Evolutionary conservation across 2,329 filamentous ascomycete species (phyloP).

Genomic region (Talaromyces pinophilus): DNA sequence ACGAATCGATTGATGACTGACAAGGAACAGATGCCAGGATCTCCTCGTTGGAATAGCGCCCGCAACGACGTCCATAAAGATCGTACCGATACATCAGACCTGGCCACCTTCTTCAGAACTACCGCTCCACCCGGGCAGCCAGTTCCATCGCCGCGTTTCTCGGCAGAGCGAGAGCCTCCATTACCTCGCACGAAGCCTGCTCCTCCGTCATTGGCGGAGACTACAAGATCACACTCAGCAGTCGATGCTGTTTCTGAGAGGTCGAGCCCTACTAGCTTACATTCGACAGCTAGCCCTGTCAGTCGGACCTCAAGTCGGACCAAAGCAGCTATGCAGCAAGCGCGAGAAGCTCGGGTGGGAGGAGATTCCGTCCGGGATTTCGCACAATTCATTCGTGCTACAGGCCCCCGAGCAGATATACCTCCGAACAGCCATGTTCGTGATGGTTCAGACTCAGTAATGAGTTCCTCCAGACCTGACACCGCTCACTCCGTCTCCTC

Average conservation of each 20-base stretch:
- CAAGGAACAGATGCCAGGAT: constrained; percentile 35
- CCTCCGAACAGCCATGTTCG: constrained; percentile 2
- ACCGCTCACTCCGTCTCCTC: constrained; percentile 24
- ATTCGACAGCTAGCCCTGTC: constrained; percentile 21
- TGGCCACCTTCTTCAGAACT: constrained; percentile 43
- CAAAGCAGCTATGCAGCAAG: constrained; percentile 41
- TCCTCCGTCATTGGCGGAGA: constrained; percentile 20
- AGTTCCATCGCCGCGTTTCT: constrained; percentile 25
- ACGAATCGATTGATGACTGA: constrained; percentile 17
- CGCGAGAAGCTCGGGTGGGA: constrained; percentile 72
- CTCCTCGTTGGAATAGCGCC: constrained; percentile 35
- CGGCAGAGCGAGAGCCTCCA: constrained; percentile 26
- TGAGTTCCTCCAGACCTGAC: constrained; percentile 13
- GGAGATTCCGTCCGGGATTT: constrained; percentile 77
- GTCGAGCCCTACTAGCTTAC: constrained; percentile 12
- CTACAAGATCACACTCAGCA: constrained; percentile 27
- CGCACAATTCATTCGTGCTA: constrained; percentile 85
- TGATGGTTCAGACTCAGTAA: constrained; percentile 16
- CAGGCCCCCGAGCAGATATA: constrained; percentile 51
- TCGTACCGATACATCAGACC: constrained; percentile 36
- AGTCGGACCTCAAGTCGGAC: constrained; percentile 17
- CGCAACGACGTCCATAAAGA: constrained; percentile 26
- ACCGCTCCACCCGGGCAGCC: constrained; percentile 38
- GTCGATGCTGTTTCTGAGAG: constrained; percentile 26
- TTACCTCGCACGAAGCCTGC: constrained; percentile 4